A percentile compares a stretch with the other conserved stretches of the same genome.
These are phyloP conservation scores for Kwoniella shivajii DNA, from an alignment of 1,284 basidiomycete species.

Conservation along the genomic window DNA sequence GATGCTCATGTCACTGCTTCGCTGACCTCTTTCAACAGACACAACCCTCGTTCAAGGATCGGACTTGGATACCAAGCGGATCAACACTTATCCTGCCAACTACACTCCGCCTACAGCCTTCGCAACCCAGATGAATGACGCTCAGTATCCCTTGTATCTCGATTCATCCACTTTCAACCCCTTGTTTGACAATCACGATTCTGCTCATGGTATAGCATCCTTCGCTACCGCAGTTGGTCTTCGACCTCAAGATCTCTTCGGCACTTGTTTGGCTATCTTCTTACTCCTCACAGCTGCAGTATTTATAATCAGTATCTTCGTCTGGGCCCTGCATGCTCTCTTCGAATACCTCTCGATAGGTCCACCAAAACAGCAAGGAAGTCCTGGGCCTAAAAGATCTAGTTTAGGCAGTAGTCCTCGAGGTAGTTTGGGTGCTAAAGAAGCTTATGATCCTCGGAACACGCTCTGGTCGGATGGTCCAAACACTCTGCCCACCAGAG, in stretches of 20 bases:
- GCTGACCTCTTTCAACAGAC: slow-evolving; percentile 58
- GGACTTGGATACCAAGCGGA: slow-evolving; percentile 59
- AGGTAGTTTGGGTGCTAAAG: slow-evolving; percentile 29
- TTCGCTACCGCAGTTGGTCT: slow-evolving; percentile 80
- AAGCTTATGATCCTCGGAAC: slow-evolving; percentile 24
- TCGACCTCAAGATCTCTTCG: slow-evolving; percentile 78
- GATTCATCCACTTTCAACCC: slow-evolving; percentile 61
- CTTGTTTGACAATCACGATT: slow-evolving; percentile 43
- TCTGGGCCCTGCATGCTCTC: slow-evolving; percentile 69
- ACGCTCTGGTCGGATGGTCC: slow-evolving; percentile 18
- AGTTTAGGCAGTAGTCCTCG: slow-evolving; percentile 23
- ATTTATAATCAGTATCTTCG: slow-evolving; percentile 66
- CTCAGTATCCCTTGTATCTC: slow-evolving; percentile 74
- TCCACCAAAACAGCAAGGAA: slow-evolving; percentile 6
- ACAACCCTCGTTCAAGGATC: slow-evolving; percentile 65
- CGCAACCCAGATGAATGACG: slow-evolving; percentile 68
- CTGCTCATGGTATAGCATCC: slow-evolving; percentile 66
- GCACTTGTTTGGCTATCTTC: slow-evolving; percentile 79
- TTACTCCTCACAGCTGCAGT: slow-evolving; percentile 73
- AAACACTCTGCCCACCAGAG: slow-evolving; percentile 22
- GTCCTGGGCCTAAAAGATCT: slow-evolving; percentile 13
- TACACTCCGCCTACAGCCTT: slow-evolving; percentile 65
- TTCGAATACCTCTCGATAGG: slow-evolving; percentile 31
- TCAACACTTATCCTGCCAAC: slow-evolving; percentile 65
- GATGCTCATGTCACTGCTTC: slow-evolving; percentile 2